These are phyloP conservation scores for Penstemon newberryi DNA, from an alignment of 257 asterid genomes.

Conservation along the genomic window DNA sequence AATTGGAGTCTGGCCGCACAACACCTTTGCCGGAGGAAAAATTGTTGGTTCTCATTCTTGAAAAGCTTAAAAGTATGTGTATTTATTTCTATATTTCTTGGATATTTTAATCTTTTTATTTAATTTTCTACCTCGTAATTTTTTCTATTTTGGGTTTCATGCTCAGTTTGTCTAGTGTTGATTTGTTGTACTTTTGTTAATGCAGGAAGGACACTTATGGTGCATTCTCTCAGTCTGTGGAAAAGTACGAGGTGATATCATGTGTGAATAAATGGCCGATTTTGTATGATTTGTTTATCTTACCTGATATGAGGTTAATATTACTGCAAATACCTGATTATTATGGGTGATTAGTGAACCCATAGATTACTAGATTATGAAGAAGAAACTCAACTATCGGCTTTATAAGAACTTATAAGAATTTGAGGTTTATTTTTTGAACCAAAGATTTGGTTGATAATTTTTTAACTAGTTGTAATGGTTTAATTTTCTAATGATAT, in stretches of 20 bases:
- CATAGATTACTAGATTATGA: conserved; percentile 91
- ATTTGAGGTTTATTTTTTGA: conserved; percentile 65
- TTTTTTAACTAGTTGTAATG: not conserved
- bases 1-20: conserved; percentile 79
- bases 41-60: conserved; percentile 88
- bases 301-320: conserved; percentile 31
- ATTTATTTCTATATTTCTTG: conserved; percentile 29
- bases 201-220: conserved; percentile 96
- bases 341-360: conserved; percentile 76
- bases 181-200: conserved; percentile 27
- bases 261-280: not conserved
- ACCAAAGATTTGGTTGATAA: conserved; percentile 9
- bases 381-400: conserved; percentile 69
- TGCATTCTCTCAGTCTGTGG: conserved; percentile 93
- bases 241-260: conserved; percentile 68
- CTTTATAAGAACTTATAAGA: conserved; percentile 65
- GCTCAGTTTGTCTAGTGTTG: conserved; percentile 18
- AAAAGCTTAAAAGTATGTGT: conserved; percentile 94
- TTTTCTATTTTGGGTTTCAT: conserved; percentile 25
- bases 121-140: conserved; percentile 24
- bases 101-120: conserved; percentile 14
- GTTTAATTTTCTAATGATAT: not conserved
- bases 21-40: conserved; percentile 97
- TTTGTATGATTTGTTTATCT: conserved; percentile 3
- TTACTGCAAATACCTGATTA: conserved; percentile 91